These are phyloP conservation scores for Wolfiporia cocos DNA, from an alignment of 1,284 basidiomycete genomes.

Conservation along the genomic window DNA sequence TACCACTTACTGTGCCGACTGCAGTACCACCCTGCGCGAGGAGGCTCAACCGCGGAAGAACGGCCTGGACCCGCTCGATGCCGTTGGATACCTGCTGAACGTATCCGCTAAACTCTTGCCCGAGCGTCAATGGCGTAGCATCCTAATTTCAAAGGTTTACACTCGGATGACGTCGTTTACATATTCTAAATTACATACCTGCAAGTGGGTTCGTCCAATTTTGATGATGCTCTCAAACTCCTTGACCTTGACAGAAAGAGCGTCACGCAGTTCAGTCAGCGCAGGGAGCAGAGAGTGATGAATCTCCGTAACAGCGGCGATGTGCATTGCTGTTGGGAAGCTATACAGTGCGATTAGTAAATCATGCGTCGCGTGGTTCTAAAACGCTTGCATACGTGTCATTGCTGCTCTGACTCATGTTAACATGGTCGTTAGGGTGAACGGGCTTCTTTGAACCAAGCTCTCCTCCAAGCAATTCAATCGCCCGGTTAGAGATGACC, in stretches of 20 bases:
- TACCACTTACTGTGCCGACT: constrained; percentile 81
- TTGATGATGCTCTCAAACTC: constrained; percentile 92
- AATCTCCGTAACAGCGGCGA: constrained; percentile 92
- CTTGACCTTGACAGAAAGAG: constrained; percentile 78
- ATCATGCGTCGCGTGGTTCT: no score
- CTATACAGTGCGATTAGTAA: no score
- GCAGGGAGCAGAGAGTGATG: constrained; percentile 81
- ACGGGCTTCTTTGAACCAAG: constrained; percentile 96
- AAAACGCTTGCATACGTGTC: constrained; percentile 85
- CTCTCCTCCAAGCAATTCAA: constrained; percentile 94
- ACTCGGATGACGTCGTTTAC: background rate
- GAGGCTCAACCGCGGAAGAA: constrained; percentile 83
- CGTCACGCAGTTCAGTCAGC: constrained; percentile 77
- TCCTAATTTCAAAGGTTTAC: constrained; percentile 51
- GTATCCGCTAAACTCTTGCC: constrained; percentile 99
- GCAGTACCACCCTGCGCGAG: constrained; percentile 99
- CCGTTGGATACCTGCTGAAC: constrained; percentile 93
- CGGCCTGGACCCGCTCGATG: constrained; percentile 81
- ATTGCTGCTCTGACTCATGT: constrained; percentile 99
- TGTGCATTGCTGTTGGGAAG: constrained; percentile 99
- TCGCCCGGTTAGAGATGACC: constrained; percentile 98
- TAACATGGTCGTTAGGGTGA: constrained; percentile 99
- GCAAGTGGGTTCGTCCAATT: constrained; percentile 97
- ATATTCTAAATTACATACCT: constrained; percentile 36
- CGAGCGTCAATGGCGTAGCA: constrained; percentile 95